Evolutionary conservation across 2,329 filamentous ascomycete species (phyloP), one percentile per base, ranked within the genome.

Genomic region (Clarireedia hainanense): DNA sequence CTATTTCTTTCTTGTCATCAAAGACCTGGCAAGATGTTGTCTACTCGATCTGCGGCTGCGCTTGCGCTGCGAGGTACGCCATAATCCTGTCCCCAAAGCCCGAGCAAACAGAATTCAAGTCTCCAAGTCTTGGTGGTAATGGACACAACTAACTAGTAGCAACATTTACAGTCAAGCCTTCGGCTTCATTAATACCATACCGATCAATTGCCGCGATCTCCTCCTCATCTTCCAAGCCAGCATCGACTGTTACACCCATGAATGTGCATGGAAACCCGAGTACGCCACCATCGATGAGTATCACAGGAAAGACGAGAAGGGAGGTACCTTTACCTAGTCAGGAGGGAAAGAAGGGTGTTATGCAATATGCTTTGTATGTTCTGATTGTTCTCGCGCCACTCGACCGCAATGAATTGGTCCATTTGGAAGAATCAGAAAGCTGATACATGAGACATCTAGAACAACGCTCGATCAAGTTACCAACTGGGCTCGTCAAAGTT

Each of bases 341-440:
- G 75, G 85, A 90, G 73, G 79, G 79, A 62, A 89, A 86, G 73
- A 89, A 92, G 78, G 84, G 88, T 65, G 82, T 83, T 58, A 77
- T 92, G 67, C 88, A 95, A 84, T 92, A 91, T 72, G 89, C 88
- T 62, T 79, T 95, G 88, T 92, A 87, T 65, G 87, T 82, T 50
- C 47, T 50, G 10, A 17, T 23, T 26, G 10, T n/a, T 24, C 23
- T 47, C 20, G 24, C 14, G 24, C 10, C 15, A 37, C 14, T n/a
- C 24, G 7, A 14, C 23, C 3, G 12, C 12, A 5, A n/a, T 37
- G 14, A 7, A 34, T 37, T 6, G 26, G 14, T 1, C 14, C n/a
- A 14, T 6, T 5, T 6, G n/a, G n/a, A 4, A 27, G 49, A 20
- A 30, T 17, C 6, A 15, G n/a, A 7, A 26, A 7, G 26, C 17